Base-by-base conservation (phyloP, 805 yeast species). In the Spencermartinsiella europaea region DNA sequence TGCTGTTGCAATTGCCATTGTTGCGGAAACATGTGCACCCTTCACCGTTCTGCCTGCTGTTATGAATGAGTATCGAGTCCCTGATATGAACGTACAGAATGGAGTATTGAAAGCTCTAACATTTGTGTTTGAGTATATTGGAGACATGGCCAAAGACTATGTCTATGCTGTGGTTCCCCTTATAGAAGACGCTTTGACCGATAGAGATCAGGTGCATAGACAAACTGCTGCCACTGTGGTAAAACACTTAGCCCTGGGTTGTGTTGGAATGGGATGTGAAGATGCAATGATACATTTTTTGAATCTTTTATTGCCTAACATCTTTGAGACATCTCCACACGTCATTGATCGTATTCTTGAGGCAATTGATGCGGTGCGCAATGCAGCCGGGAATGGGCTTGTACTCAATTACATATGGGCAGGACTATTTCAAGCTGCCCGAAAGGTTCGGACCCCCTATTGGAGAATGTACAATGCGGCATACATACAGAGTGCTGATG, bases 1-100 rank as follows among this genome's bases (percentile, higher is more conserved):
- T 0, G 96, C 99, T 4, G 97, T 93, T 35, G 99, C 99, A 0
- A 86, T 93, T 54, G 99, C 95, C 33, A 89, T 93, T 55, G 95
- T 93, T 5, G 98, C 98, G 0, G 93, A 90, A 48, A 80, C 85
- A 0, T 93, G 98, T 64, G 79, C 87, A 0, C 96, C 98, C 0
- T 93, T 85, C 65, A 87, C 97, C 0, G 95, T 91, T 0, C 65
- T 93, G 5, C 99, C 99, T 0, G 95, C 96, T 0, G 69, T 93
- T 42, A 85, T 93, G 95, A 89, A 91, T 64, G 99, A 93, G 64
- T 93, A 91, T 63, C 74, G 95, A 45, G 83, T 86, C 2, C 96
- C 96, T 0, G 97, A 90, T 51, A 79, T 81, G 41, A 89, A 90
- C 59, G 96, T 93, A 4, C 98, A 91, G 64, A 90, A 93, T 64